phyloP scores from a whole-genome alignment of 176 grass and related monocot species.

The Saccharum officinarum region DNA sequence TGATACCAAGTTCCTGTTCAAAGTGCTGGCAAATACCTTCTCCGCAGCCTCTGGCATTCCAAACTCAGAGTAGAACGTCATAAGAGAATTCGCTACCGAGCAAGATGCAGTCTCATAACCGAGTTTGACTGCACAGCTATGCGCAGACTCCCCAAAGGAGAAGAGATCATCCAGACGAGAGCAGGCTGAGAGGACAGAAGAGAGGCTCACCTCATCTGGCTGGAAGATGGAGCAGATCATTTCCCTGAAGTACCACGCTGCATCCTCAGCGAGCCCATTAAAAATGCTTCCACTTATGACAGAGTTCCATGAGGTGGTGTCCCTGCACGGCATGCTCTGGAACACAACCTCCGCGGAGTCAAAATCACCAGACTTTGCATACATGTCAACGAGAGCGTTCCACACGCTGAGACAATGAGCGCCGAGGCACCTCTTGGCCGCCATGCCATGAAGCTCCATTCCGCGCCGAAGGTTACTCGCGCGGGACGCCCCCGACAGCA shows the following conservation, averaged over 20 bases:
- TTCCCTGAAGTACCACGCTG: slow-evolving; percentile 62
- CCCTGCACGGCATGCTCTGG: slow-evolving; percentile 47
- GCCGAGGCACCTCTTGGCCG: slow-evolving; percentile 40
- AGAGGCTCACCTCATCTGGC: slow-evolving; percentile 63
- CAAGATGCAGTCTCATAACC: slow-evolving; percentile 47
- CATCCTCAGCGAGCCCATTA: slow-evolving; percentile 35
- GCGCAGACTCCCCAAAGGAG: slow-evolving; percentile 63
- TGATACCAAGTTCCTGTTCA: slow-evolving; percentile 59
- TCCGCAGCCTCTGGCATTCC: slow-evolving; percentile 38
- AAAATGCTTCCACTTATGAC: slow-evolving; percentile 59
- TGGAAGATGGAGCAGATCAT: slow-evolving; percentile 37
- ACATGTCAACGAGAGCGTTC: slow-evolving; percentile 80
- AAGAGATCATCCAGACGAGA: slow-evolving; percentile 27
- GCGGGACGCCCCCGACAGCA: slow-evolving; percentile 61
- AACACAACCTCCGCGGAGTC: slow-evolving; percentile 53
- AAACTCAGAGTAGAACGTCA: slow-evolving; percentile 62
- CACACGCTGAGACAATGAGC: slow-evolving; percentile 28
- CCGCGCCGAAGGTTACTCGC: slow-evolving; percentile 33
- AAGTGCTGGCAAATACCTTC: slow-evolving; percentile 43
- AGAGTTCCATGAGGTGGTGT: slow-evolving; percentile 75
- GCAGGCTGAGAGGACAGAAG: slow-evolving; percentile 49
- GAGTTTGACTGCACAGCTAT: slow-evolving; percentile 52
- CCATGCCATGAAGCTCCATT: slow-evolving; percentile 43
- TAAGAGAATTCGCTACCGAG: slow-evolving; percentile 61
- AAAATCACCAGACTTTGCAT: slow-evolving; percentile 59